Evolutionary conservation across 164 flowering plant species (phyloP).

Genomic region (Hamamelis virginiana): DNA sequence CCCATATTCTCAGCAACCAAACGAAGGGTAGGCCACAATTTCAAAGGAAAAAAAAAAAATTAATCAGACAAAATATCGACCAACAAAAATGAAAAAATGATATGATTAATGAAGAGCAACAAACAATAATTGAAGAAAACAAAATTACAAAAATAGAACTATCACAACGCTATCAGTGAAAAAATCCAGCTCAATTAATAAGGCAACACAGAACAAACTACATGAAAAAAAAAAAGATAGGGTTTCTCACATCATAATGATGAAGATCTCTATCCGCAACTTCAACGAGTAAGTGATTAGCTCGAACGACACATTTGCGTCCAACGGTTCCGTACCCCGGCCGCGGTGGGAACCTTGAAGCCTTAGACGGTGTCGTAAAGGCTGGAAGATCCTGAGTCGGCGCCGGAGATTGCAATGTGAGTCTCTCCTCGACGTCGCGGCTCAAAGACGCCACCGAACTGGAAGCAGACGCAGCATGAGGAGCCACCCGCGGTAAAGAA

Average conservation of each 20-base stretch:
- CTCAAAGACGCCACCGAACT: not conserved
- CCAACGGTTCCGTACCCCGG: constrained; percentile 57
- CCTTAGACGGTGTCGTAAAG: constrained; percentile 42
- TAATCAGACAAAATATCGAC: too few relatives aligned
- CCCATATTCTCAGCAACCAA: too few relatives aligned
- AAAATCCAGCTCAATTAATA: too few relatives aligned
- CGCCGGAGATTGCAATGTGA: constrained; percentile 11
- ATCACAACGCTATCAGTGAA: too few relatives aligned
- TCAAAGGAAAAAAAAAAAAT: too few relatives aligned
- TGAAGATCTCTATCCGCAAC: constrained; percentile 36
- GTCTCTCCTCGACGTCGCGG: constrained; percentile 10
- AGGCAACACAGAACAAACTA: too few relatives aligned
- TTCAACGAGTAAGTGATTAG: constrained; percentile 65
- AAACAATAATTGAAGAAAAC: too few relatives aligned
- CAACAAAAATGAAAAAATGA: too few relatives aligned
- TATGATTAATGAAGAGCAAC: too few relatives aligned
- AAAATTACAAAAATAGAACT: too few relatives aligned
- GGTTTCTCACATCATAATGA: constrained; percentile 69
- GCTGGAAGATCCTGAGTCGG: not conserved
- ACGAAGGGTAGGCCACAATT: too few relatives aligned
- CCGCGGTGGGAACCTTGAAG: constrained; percentile 30
- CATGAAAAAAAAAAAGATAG: not conserved
- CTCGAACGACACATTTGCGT: constrained; percentile 36
- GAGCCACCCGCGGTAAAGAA: not conserved
- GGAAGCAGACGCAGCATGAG: constrained; percentile 8